Percentiles rank a stretch among this genome's conserved stretches.
phyloP scores from a whole-genome alignment of 2,329 filamentous ascomycete species.

The Pseudomassariella vexata region DNA sequence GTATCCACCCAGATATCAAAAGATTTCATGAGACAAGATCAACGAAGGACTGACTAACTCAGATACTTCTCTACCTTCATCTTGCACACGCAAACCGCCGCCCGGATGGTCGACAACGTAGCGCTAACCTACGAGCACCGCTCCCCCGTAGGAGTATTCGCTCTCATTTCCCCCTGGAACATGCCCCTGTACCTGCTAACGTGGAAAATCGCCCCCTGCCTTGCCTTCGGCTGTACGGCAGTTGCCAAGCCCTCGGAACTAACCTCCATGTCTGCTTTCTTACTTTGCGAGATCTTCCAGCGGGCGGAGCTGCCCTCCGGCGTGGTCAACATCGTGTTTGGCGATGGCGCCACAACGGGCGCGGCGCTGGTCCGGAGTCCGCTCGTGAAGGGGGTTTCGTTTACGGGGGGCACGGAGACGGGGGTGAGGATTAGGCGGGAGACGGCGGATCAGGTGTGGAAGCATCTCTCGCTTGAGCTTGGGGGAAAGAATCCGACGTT shows the following conservation, averaged over 20 bases:
- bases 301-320: conserved; percentile 20
- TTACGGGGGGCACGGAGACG: conserved; percentile 26
- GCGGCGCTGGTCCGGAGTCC: conserved; percentile 20
- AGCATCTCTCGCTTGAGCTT: conserved; percentile 24
- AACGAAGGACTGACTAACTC: too few species aligned
- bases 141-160: conserved; percentile 26
- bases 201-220: conserved; percentile 28
- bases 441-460: conserved; percentile 24
- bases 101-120: conserved; percentile 24
- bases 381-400: conserved; percentile 23
- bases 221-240: conserved; percentile 28
- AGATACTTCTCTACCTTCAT: conserved; percentile 29
- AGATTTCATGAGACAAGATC: too few species aligned
- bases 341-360: conserved; percentile 24
- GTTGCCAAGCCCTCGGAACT: conserved; percentile 28
- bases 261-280: conserved; percentile 25
- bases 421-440: conserved; percentile 24
- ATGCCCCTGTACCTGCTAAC: conserved; percentile 29
- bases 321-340: conserved; percentile 26
- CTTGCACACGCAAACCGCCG: conserved; percentile 23
- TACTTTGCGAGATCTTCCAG: conserved; percentile 18
- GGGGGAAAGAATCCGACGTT: conserved; percentile 48
- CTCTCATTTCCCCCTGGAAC: conserved; percentile 28
- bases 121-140: conserved; percentile 27
- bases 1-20: too few species aligned